phyloP scores from a whole-genome alignment of 2,329 filamentous ascomycete species.

The Conoideocrella luteorostrata region DNA sequence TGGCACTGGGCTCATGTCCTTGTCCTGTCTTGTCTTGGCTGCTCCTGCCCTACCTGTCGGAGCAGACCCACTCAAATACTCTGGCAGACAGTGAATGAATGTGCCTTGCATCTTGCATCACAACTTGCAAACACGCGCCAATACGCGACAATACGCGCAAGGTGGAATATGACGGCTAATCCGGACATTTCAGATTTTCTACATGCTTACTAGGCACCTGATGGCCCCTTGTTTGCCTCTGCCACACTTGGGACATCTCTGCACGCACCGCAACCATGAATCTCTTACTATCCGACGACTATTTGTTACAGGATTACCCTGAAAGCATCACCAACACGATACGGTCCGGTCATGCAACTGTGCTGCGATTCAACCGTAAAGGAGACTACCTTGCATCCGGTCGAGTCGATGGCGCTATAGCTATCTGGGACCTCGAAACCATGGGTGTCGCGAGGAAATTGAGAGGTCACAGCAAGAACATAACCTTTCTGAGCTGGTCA shows the following conservation, averaged over 20 bases:
- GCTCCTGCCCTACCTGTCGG: too few relatives aligned
- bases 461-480: constrained; percentile 85
- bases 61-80: too few relatives aligned
- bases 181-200: too few relatives aligned
- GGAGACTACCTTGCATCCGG: constrained; percentile 94
- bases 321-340: constrained; percentile 85
- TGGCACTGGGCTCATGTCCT: too few relatives aligned
- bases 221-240: too few relatives aligned
- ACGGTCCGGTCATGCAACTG: constrained; percentile 61
- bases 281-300: constrained; percentile 54
- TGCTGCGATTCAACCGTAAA: constrained; percentile 81
- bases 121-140: too few relatives aligned
- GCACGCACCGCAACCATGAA: constrained; percentile 39
- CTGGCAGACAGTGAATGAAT: too few relatives aligned
- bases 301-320: constrained; percentile 73
- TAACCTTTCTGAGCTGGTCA: constrained; percentile 94
- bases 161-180: too few relatives aligned
- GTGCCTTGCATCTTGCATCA: too few relatives aligned
- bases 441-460: constrained; percentile 94
- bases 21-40: too few relatives aligned
- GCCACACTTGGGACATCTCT: neutral
- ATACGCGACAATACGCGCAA: too few relatives aligned
- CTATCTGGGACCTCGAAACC: constrained; percentile 96
- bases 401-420: constrained; percentile 86
- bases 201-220: too few relatives aligned